Percentiles rank a stretch among this genome's conserved stretches.
phyloP scores from a whole-genome alignment of 345 rosid species.

The sweet orange (Citrus sinensis) region DNA sequence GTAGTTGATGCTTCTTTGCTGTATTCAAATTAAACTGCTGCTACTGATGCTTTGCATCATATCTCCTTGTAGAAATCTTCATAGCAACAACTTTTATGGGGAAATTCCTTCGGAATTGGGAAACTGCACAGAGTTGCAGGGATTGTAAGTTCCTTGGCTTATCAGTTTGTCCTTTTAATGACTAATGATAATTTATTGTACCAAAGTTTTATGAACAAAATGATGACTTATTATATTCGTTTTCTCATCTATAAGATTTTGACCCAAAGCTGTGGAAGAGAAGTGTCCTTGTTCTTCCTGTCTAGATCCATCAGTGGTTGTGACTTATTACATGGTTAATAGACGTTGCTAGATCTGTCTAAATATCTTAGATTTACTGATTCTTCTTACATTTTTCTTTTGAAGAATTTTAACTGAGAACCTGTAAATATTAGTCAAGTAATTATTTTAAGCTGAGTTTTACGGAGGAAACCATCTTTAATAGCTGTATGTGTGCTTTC shows the following conservation, averaged over 20 bases:
- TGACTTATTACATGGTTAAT: background rate
- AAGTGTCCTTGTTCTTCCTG: background rate
- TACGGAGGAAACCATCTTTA: background rate
- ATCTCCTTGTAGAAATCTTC: conserved; percentile 58
- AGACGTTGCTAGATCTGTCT: background rate
- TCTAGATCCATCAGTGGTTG: background rate
- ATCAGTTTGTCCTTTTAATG: conserved; percentile 1
- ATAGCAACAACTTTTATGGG: conserved; percentile 77
- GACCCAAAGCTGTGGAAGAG: background rate
- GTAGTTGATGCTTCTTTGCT: background rate
- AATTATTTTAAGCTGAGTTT: background rate
- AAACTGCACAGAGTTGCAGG: conserved; percentile 79
- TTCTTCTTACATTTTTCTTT: background rate
- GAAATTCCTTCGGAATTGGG: conserved; percentile 81
- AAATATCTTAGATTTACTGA: background rate
- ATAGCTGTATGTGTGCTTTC: background rate
- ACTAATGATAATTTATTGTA: background rate
- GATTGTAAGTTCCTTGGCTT: conserved; percentile 48
- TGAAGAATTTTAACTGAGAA: background rate
- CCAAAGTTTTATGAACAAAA: background rate
- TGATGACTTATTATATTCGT: background rate
- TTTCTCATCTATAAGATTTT: background rate
- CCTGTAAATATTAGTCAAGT: background rate
- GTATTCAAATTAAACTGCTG: conserved; percentile 10
- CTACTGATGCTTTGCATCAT: conserved; percentile 23